Conservation (phyloP, 2,329 filamentous ascomycete genomes). For the Blumeria graminis region DNA sequence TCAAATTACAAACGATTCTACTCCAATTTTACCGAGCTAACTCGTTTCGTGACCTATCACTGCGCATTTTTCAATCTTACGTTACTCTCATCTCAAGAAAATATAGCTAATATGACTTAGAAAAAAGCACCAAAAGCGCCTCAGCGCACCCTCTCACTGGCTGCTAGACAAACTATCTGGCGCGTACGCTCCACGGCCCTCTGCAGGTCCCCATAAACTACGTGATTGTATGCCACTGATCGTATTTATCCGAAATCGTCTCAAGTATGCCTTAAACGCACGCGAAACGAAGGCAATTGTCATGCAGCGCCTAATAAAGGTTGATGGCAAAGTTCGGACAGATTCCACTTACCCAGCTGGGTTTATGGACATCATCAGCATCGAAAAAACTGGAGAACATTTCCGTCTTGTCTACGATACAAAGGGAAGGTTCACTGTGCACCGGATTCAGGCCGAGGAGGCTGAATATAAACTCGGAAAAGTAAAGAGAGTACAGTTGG, state of each 20-base stretch:
- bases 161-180: conserved; percentile 99
- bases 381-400: conserved; percentile 99
- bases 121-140: conserved; percentile 99
- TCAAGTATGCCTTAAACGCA: conserved; percentile 99
- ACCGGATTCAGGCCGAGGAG: conserved; percentile 97
- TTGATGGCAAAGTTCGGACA: conserved; percentile 98
- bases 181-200: conserved; percentile 49
- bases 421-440: conserved; percentile 99
- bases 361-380: conserved; percentile 98
- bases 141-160: conserved; percentile 98
- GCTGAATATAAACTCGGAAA: conserved; percentile 99
- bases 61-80: background rate
- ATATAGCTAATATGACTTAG: conserved; percentile 19
- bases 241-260: conserved; percentile 87
- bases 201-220: conserved; percentile 91
- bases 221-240: conserved; percentile 97
- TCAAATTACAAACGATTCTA: background rate
- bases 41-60: background rate
- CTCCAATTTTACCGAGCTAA: background rate
- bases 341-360: conserved; percentile 92
- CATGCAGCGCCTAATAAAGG: conserved; percentile 99
- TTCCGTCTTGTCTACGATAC: conserved; percentile 99
- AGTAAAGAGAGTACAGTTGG: conserved; percentile 98
- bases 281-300: conserved; percentile 95
- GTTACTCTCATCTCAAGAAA: conserved; percentile 5